Base-by-base conservation (phyloP, 352 stramenopile species). In the Pythium pectinolyticum region DNA sequence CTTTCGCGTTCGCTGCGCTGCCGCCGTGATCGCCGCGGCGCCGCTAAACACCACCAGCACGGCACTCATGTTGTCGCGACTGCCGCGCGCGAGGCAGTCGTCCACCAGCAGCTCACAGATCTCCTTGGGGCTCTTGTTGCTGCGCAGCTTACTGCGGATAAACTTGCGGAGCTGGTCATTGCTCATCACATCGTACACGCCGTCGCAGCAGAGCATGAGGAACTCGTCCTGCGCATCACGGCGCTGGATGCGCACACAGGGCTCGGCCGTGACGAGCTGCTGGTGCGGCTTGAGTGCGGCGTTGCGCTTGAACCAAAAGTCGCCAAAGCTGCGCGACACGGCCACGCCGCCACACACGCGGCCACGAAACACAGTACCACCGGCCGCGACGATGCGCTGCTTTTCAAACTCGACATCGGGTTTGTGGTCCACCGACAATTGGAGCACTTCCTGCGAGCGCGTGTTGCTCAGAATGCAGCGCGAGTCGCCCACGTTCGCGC, bases 161-260 rank as follows among this genome's bases (percentile, higher is more conserved):
- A 97, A 98, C 67, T 95, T 91, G 46, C 92, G 84, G 53, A 94
- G 74, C 73, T 98, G 89, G 69, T 98, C 87, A 69, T 98, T 96
- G 66, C 78, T 94, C 88, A 98, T 97, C 31, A 98, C 94, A 62
- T 98, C 94, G 74, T 92, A 98, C 56, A 98, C 93, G 56, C 94
- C 94, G 62, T 98, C 94, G 61, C 92, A 98, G 46, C 83, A 90
- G 17, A 98, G 77, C 52, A 97, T 74, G 17, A 98, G 74, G 62
- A 98, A 97, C 70, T 98, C 88, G 67, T 98, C 93, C 5, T 94
- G 74, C 6, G 76, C 22, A 54, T 89, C 74, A 22, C 84, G 86
- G 22, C 67, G 73, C 46, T 92, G 84, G 58, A 93, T 82, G 32
- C 82, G 82, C 49, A 95, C 76, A 56, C 83, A 94, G 3, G 86